These are phyloP conservation scores for Spiraea crenata DNA, from an alignment of 331 rosid species.

Conservation along the genomic window DNA sequence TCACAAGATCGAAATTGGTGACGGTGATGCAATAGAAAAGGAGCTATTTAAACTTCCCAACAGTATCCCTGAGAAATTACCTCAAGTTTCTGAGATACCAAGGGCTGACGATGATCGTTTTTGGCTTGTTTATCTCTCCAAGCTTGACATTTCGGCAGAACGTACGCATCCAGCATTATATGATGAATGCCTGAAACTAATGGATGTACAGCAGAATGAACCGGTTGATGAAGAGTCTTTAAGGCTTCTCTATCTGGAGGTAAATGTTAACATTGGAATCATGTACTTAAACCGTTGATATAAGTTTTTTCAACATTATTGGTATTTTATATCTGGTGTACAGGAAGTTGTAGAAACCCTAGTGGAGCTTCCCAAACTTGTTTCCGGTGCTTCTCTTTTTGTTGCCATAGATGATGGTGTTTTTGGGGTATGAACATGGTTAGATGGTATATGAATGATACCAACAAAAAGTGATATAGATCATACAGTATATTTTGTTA, in stretches of 20 bases:
- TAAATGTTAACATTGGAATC: not conserved
- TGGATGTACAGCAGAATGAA: not conserved
- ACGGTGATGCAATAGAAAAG: not conserved
- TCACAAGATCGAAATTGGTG: not conserved
- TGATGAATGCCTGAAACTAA: not conserved
- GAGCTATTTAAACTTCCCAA: not conserved
- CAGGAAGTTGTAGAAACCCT: slow-evolving; percentile 3
- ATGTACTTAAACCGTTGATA: not conserved
- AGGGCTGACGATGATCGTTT: not conserved
- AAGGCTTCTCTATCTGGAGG: slow-evolving; percentile 2
- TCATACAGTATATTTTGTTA: not conserved
- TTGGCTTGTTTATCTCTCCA: slow-evolving; percentile 2
- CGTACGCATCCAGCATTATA: slow-evolving; percentile 3
- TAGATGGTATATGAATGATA: not conserved
- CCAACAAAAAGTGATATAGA: not conserved
- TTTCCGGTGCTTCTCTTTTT: slow-evolving; percentile 6
- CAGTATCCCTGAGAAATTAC: slow-evolving; percentile 1
- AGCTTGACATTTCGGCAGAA: not conserved
- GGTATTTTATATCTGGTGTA: not conserved
- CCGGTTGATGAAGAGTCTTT: not conserved
- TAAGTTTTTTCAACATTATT: not conserved
- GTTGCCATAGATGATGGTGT: not conserved
- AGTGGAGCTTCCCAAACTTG: not conserved
- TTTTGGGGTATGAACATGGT: slow-evolving; percentile 3
- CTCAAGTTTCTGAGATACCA: not conserved